Evolutionary conservation across 1,284 basidiomycete species (phyloP).

Genomic region (Irpex sp.): DNA sequence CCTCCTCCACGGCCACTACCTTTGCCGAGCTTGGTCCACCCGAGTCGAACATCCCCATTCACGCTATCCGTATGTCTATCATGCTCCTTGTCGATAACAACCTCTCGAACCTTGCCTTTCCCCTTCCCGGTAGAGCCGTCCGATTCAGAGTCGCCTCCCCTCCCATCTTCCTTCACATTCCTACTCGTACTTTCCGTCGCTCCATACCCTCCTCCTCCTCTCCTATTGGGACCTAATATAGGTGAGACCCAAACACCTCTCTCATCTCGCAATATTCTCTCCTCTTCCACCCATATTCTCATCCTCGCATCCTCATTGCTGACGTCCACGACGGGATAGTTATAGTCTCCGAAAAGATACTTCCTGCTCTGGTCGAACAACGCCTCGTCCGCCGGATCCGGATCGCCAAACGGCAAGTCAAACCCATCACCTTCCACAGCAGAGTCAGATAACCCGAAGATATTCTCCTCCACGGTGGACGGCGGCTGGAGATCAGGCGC

Average conservation of each 20-base stretch:
- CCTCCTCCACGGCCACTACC: conserved; percentile 2
- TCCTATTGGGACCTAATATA: conserved; percentile 33
- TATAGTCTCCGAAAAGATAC: conserved; percentile 88
- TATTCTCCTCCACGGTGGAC: conserved; percentile 32
- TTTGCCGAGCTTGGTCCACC: conserved; percentile 38
- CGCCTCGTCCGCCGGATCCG: conserved; percentile 60
- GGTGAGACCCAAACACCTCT: conserved; percentile 66
- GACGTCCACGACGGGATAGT: conserved; percentile 86
- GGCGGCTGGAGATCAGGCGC: conserved; percentile 46
- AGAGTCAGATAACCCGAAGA: conserved; percentile 34
- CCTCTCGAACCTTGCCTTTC: conserved; percentile 17
- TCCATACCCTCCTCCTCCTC: conserved; percentile 44
- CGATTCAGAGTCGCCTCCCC: conserved; percentile 15
- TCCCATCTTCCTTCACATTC: no score
- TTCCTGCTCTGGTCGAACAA: conserved; percentile 66
- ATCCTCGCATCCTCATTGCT: conserved; percentile 65
- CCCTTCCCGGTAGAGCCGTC: conserved; percentile 17
- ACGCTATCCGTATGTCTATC: conserved; percentile 26
- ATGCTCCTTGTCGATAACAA: conserved; percentile 39
- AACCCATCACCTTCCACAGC: conserved; percentile 44
- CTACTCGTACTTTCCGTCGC: conserved; percentile 30
- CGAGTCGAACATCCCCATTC: conserved; percentile 35
- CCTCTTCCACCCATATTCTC: conserved; percentile 68
- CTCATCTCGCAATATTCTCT: conserved; percentile 62
- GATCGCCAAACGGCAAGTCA: conserved; percentile 58